phyloP scores from a whole-genome alignment of 768 basidiomycete genomes.

The Galerina marginata region DNA sequence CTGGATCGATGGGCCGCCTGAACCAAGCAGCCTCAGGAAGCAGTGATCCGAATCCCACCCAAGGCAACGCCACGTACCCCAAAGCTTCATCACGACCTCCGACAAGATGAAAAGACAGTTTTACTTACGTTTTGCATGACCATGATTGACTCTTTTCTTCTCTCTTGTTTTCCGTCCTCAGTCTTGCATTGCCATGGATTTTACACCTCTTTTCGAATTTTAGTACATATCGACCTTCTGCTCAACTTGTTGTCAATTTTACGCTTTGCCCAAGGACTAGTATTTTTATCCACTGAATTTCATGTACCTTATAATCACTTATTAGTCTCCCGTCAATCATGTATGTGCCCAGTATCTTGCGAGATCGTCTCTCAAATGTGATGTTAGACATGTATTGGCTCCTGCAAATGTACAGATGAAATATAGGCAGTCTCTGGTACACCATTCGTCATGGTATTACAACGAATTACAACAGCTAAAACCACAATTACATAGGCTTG shows the following conservation, averaged over 20 bases:
- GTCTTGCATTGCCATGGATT: slow-evolving; percentile 4
- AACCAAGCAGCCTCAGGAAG: slow-evolving; percentile 30
- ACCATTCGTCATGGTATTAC: too few relatives aligned
- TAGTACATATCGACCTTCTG: background rate
- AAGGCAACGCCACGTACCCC: slow-evolving; percentile 17
- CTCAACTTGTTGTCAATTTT: background rate
- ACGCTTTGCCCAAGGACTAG: slow-evolving; percentile 1
- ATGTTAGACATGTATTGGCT: too few relatives aligned
- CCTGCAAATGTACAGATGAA: too few relatives aligned
- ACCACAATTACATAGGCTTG: background rate
- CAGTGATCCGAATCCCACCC: slow-evolving; percentile 4
- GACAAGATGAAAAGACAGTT: slow-evolving; percentile 26
- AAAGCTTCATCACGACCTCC: slow-evolving; percentile 34
- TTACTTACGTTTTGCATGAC: background rate
- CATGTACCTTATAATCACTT: slow-evolving; percentile 16
- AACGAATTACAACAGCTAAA: background rate
- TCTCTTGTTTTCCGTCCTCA: slow-evolving; percentile 9
- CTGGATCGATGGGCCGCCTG: slow-evolving; percentile 39
- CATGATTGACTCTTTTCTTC: slow-evolving; percentile 11
- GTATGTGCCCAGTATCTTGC: background rate
- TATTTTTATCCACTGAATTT: slow-evolving; percentile 10
- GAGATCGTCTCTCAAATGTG: too few relatives aligned
- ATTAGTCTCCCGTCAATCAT: slow-evolving; percentile 1
- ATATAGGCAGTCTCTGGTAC: too few relatives aligned
- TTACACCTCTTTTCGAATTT: background rate